Evolutionary conservation across 805 yeast species (phyloP).

Genomic region (Lipomyces spencermartinsiae): DNA sequence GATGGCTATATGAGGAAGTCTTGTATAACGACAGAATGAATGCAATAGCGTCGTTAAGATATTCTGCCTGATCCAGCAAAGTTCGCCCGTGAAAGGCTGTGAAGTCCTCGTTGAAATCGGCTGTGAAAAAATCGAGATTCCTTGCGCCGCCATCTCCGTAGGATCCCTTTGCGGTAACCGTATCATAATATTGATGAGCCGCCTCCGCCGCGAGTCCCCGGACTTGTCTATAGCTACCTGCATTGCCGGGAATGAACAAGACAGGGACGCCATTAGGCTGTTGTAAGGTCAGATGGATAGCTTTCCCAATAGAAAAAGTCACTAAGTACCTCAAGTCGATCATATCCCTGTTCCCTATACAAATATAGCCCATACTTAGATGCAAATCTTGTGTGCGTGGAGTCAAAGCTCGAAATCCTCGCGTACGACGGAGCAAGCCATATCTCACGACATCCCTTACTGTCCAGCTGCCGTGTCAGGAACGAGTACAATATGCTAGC

Average conservation of each 20-base stretch:
- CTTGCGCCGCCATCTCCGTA: slow-evolving; percentile 44
- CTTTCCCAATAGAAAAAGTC: not conserved
- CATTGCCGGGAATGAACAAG: slow-evolving; percentile 95
- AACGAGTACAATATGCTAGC: slow-evolving; percentile 26
- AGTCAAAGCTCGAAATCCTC: slow-evolving; percentile 72
- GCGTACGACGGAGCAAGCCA: slow-evolving; percentile 88
- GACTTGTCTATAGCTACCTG: slow-evolving; percentile 90
- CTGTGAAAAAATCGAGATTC: slow-evolving; percentile 83
- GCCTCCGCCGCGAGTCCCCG: slow-evolving; percentile 89
- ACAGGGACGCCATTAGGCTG: slow-evolving; percentile 84
- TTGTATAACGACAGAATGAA: slow-evolving; percentile 75
- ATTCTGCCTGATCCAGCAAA: slow-evolving; percentile 90
- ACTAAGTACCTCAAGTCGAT: slow-evolving; percentile 29
- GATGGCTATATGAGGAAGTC: slow-evolving; percentile 34
- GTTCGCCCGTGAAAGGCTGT: slow-evolving; percentile 97
- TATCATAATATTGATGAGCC: slow-evolving; percentile 59
- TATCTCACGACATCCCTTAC: slow-evolving; percentile 63
- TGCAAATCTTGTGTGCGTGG: slow-evolving; percentile 70
- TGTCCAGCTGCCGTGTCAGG: slow-evolving; percentile 26
- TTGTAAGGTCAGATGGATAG: too few relatives aligned
- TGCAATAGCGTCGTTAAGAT: slow-evolving; percentile 81
- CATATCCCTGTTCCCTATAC: slow-evolving; percentile 76
- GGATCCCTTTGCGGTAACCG: slow-evolving; percentile 40
- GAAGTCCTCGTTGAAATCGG: slow-evolving; percentile 94
- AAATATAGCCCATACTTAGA: slow-evolving; percentile 82